Base-by-base conservation (phyloP, 2,329 filamentous ascomycete genomes). In the Thyridium curvatum region DNA sequence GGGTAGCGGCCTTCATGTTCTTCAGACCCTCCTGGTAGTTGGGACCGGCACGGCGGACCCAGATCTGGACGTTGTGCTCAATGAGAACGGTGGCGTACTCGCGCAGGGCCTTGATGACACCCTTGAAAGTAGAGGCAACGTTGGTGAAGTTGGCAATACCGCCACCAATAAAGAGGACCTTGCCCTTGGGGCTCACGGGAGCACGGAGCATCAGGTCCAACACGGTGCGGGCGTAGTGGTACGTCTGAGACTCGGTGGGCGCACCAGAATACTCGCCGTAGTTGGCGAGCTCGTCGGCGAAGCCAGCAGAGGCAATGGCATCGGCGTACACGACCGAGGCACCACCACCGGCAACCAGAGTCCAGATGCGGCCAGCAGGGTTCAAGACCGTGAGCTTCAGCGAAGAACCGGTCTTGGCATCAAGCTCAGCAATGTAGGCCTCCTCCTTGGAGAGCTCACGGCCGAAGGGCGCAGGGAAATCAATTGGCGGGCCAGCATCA, bases 61-160 rank as follows among this genome's bases (percentile, higher is more conserved):
- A 97, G 74, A 97, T 96, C 71, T 94, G 84, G 50, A 93, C 87
- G 59, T 95, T 94, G 82, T 98, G 93, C 79, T 98, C 93, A 60
- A 81, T 80, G 52, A 98, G 79, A 48, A 84, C 76, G 47, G 82
- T 81, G 44, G 90, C 79, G 53, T 91, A 89, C 69, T 97, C 93
- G 51, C 91, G 83, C 50, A 98, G 79, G 44, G 93, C 93, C 54
- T 88, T 85, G 64, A 98, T 98, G 66, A 98, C 91, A 74, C 93
- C 93, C 81, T 98, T 98, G 85, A 98, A 98, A 49, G 93, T 98
- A 55, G 86, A 93, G 45, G 93, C 93, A 40, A 98, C 93, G 72
- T 97, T 98, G 77, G 93, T 98, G 76, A 98, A 98, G 84, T 98
- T 98, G 77, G 93, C 93, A 78, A 98, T 98, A 79, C 93, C 93